Evolutionary conservation across 805 yeast species (phyloP), one percentile per base, ranked within the genome.

Genomic region (Saturnispora zaruensis): DNA sequence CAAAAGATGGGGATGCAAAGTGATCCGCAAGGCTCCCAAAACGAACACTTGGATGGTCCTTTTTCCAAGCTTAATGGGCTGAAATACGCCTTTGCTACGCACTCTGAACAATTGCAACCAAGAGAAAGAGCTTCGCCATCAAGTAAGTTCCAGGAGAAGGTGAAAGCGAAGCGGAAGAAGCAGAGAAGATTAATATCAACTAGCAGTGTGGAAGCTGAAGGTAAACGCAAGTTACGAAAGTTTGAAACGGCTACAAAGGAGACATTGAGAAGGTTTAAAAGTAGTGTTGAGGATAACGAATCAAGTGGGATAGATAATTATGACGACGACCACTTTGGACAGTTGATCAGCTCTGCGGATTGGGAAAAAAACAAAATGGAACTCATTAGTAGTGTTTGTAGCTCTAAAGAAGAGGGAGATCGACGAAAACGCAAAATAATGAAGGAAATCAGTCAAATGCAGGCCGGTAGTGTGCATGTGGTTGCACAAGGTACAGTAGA

Each of bases 181-280:
- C 28, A 36, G 11, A 45, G 44, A n/a, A 23, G 37, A 37, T 9
- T 28, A 16, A 14, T 45, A 1, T 24, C n/a, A 26, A 36, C 26
- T 36, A 36, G 16, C 18, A 18, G 23, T 20, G 8, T 21, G 14
- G 28, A 13, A 32, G 3, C 21, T 6, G 25, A 34, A 14, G 42
- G 21, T 32, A 26, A 21, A 13, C 40, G 23, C 9, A 42, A 43
- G 18, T 16, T 48, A n/a, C 34, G 50, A 36, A 48, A 37, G 23
- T 48, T 48, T 42, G 46, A 48, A 14, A 42, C 50, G 6, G 41
- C 40, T n/a, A 48, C 46, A 9, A 48, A 48, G n/a, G 50, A 48
- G 21, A 32, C 38, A 13, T 23, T 48, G 24, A 34, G 50, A 36
- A 16, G 50, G 16, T 48, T 34, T 21, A 48, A 48, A 30, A 21